A percentile compares a stretch with the other conserved stretches of the same genome.
Evolutionary conservation across 1,284 basidiomycete genomes (phyloP).

Genomic region (Tilletia setariae): DNA sequence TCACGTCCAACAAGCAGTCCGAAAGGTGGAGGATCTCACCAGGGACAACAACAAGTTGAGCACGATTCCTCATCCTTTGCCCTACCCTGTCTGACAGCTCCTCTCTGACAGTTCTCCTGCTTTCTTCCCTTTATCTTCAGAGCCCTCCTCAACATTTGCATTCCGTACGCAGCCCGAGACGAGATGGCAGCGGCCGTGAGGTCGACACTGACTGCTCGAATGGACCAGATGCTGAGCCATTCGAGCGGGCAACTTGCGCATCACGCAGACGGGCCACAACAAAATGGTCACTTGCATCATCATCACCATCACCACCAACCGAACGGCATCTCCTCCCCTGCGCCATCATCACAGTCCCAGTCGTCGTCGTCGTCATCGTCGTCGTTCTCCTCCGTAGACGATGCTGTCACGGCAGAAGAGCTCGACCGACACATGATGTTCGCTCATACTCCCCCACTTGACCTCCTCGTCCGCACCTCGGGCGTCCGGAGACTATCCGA

Average conservation of each 20-base stretch:
- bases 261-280: not conserved
- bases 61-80: conserved; percentile 33
- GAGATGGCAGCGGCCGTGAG: conserved; percentile 73
- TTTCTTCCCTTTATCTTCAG: conserved; percentile 56
- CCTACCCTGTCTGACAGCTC: not conserved
- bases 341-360: no score
- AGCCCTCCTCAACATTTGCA: conserved; percentile 87
- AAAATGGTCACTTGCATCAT: no score
- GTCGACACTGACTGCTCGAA: conserved; percentile 18
- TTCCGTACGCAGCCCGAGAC: conserved; percentile 87
- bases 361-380: not conserved
- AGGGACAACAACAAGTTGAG: conserved; percentile 71
- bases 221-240: conserved; percentile 24
- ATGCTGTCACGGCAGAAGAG: conserved; percentile 19
- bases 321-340: not conserved
- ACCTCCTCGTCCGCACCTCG: conserved; percentile 86
- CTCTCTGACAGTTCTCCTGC: not conserved
- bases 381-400: not conserved
- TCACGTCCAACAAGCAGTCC: conserved; percentile 69
- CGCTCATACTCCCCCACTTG: conserved; percentile 73
- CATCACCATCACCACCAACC: no score
- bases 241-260: not conserved
- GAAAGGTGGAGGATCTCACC: conserved; percentile 76
- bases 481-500: conserved; percentile 87
- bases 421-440: conserved; percentile 50